A percentile compares a stretch with the other conserved stretches of the same genome.
Conservation (phyloP, 2,329 filamentous ascomycete genomes). For the Neofusicoccum kwambonambiense region DNA sequence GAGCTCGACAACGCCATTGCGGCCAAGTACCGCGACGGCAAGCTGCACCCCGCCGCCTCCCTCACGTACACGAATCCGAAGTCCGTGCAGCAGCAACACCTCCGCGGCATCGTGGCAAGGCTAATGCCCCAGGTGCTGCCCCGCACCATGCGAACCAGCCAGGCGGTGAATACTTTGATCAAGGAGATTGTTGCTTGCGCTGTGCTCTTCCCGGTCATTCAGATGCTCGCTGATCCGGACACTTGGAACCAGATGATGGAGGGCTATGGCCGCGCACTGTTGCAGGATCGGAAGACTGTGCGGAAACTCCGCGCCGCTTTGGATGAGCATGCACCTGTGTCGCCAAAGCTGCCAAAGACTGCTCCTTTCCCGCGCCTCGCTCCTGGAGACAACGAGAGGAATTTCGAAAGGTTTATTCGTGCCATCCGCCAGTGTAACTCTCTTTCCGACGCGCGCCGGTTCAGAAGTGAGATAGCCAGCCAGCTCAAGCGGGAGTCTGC, state of each 20-base stretch:
- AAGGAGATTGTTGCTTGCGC: conserved; percentile 91
- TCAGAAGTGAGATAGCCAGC: conserved; percentile 87
- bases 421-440: conserved; percentile 86
- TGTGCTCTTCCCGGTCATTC: conserved; percentile 79
- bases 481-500: conserved; percentile 84
- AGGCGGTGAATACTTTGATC: conserved; percentile 75
- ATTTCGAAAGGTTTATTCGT: conserved; percentile 91
- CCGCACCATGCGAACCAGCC: conserved; percentile 70
- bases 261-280: conserved; percentile 77
- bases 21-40: conserved; percentile 86
- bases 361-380: conserved; percentile 74
- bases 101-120: conserved; percentile 70
- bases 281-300: conserved; percentile 95
- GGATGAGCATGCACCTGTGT: conserved; percentile 89
- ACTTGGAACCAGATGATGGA: conserved; percentile 98
- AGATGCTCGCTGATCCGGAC: conserved; percentile 83
- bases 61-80: conserved; percentile 82
- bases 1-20: conserved; percentile 95
- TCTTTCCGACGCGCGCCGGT: conserved; percentile 85
- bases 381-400: conserved; percentile 81
- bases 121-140: conserved; percentile 76
- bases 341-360: conserved; percentile 63
- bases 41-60: conserved; percentile 81
- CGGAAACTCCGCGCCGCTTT: conserved; percentile 86
- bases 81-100: conserved; percentile 80